Evolutionary conservation across 257 asterid genomes (phyloP).

Genomic region (Apocynum venetum): DNA sequence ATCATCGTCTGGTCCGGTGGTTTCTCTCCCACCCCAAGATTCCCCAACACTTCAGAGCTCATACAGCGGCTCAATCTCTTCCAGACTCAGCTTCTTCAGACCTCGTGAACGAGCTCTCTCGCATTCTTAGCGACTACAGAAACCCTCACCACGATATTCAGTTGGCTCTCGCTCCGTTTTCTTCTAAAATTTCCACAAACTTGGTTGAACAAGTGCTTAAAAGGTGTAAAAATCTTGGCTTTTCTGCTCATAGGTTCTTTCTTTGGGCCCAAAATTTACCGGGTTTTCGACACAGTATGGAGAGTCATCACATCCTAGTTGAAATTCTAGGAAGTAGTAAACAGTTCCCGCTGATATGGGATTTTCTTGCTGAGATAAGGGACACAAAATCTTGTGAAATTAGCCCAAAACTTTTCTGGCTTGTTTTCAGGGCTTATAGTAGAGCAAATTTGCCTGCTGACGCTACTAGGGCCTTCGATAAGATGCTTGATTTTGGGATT

Average conservation of each 20-base stretch:
- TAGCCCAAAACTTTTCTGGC: slow-evolving; percentile 53
- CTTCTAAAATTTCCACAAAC: slow-evolving; percentile 34
- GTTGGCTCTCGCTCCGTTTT: slow-evolving; percentile 71
- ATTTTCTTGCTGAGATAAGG: slow-evolving; percentile 60
- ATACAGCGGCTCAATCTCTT: slow-evolving; percentile 5
- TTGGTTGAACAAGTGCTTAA: slow-evolving; percentile 77
- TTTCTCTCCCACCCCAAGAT: not conserved
- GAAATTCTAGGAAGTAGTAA: slow-evolving; percentile 73
- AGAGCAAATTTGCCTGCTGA: slow-evolving; percentile 77
- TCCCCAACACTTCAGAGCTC: slow-evolving; percentile 8
- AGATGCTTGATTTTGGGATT: slow-evolving; percentile 81
- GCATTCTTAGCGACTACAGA: slow-evolving; percentile 76
- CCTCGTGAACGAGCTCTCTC: slow-evolving; percentile 69
- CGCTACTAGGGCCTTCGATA: slow-evolving; percentile 75
- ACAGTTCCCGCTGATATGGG: slow-evolving; percentile 85
- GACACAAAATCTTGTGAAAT: slow-evolving; percentile 35
- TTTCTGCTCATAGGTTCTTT: slow-evolving; percentile 90
- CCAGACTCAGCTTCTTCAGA: slow-evolving; percentile 31
- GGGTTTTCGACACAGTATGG: slow-evolving; percentile 57
- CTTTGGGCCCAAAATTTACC: slow-evolving; percentile 67
- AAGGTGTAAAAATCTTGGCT: slow-evolving; percentile 75
- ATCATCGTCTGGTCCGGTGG: slow-evolving; percentile 1
- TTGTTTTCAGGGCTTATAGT: slow-evolving; percentile 64
- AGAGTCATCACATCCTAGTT: slow-evolving; percentile 64
- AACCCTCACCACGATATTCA: slow-evolving; percentile 80